Base-by-base conservation (phyloP, 345 rosid genomes). In the Draba incana region DNA sequence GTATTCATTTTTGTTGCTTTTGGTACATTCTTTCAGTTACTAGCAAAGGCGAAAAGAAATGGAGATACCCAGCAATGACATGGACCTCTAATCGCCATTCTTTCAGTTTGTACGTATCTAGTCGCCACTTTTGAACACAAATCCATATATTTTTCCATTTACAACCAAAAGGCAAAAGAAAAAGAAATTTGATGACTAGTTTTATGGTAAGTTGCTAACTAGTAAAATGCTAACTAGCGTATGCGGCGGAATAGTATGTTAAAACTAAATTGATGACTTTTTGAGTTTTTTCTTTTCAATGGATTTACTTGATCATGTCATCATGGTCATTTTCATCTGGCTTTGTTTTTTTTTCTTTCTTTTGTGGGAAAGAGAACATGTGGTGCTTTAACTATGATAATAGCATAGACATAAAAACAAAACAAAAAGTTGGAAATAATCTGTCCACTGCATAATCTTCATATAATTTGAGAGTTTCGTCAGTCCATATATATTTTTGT, bases 111-210 rank as follows among this genome's bases (percentile, higher is more conserved):
- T 27, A 23, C 30, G n/a, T 66, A 16, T 45, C 10, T 33, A 45
- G 27, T 68, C 64, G 57, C 56, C 72, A 68, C 20, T 57, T 14
- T 57, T 38, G 73, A 68, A 57, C 64, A 37, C 2, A 37, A 24
- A 57, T 46, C 46, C 27, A 56, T 33, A 45, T 56, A 56, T 35
- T 0, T 33, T 33, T 28, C 31, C 25, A 9, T 6, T 31, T 44
- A 30, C 24, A 23, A 55, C 52, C 8, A 54, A 30, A n/a, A 44
- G 33, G 20, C 33, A 12, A 24, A 53, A 10, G 14, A 8, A 15
- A 30, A 28, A 0, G 20, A 20, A 20, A 20, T 0, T 20, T 20
- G 20, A 20, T 20, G 20, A 20, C 20, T 20, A 20, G 20, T 20
- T 20, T 20, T 20, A 1, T 20, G 20, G 20, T 20, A 20, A 20